Evolutionary conservation across 108 stramenopile genomes (phyloP), one percentile per base, ranked within the genome.

Genomic region (Cyclotella sp.): DNA sequence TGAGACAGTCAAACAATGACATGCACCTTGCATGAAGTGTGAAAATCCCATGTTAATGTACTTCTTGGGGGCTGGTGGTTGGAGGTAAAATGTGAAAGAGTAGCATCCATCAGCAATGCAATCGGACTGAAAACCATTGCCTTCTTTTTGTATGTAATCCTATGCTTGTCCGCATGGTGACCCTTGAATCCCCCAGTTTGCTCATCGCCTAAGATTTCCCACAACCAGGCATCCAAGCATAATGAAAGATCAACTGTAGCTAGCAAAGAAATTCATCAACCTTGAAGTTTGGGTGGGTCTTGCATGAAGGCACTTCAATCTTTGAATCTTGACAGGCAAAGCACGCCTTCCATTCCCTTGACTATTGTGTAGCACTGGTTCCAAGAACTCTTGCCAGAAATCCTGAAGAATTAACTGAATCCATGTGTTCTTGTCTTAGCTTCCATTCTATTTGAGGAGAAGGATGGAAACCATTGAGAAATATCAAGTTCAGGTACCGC

Each of bases 31-130:
- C 81, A 82, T 60, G 88, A 49, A 85, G 76, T 57, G 89, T 61
- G 87, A 89, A 24, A 89, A 59, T n/a, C 85, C 77, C 64, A 88
- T 84, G 21, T 62, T 40, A 14, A 68, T 77, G 75, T 71, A 87
- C 76, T 53, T 5, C 40, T 84, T 80, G 13, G 75, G 77, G 18
- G 47, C 27, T 4, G 63, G 57, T 9, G 81, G 85, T 15, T 72
- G 69, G 29, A 85, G 61, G 43, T 70, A 82, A 42, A 82, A 74
- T 21, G 60, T 28, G 39, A 57, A 82, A 0, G 76, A 77, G 64
- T 71, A 85, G 15, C 84, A 76, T 12, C 73, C 39, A 16, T 82
- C 65, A 54, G 70, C 81, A 43, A 82, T 22, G 21, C 63, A 70
- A 65, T 85, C 80, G 9, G 52, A 45, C 49, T 82, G 80, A 34